Percentiles rank a stretch among this genome's conserved stretches.
These are phyloP conservation scores for Daldinia bambusicola DNA, from an alignment of 495 filamentous ascomycete genomes.

Conservation along the genomic window DNA sequence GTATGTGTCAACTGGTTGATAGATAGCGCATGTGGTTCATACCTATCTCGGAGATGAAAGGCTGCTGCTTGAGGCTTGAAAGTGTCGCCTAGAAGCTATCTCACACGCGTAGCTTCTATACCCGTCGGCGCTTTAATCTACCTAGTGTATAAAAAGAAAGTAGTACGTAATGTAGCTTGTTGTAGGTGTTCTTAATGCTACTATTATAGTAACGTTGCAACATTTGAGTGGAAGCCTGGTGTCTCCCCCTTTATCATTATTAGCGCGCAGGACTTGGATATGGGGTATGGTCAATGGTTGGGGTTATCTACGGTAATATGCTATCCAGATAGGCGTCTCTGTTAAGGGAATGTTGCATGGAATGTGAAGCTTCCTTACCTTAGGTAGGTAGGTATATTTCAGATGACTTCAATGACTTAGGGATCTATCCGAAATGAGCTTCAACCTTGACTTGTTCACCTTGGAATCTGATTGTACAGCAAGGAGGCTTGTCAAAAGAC, in stretches of 20 bases:
- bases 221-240: conserved; percentile 14
- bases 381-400: too few species aligned
- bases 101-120: background rate
- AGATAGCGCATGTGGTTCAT: background rate
- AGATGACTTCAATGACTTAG: conserved; percentile 34
- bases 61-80: background rate
- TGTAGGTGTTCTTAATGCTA: conserved; percentile 5
- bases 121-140: conserved; percentile 5
- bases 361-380: conserved; percentile 21
- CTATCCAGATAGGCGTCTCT: conserved; percentile 23
- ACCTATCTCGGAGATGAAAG: conserved; percentile 1
- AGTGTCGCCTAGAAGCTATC: background rate
- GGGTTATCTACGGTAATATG: conserved; percentile 31
- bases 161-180: conserved; percentile 2
- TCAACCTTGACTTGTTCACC: conserved; percentile 30
- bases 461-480: conserved; percentile 20
- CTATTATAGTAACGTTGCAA: conserved; percentile 42
- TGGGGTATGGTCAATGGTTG: conserved; percentile 24
- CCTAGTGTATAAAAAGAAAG: conserved; percentile 17
- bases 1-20: conserved; percentile 19
- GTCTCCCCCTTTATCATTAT: conserved; percentile 15
- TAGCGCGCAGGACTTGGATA: conserved; percentile 15
- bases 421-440: conserved; percentile 20
- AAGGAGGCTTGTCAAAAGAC: conserved; percentile 35
- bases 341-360: conserved; percentile 42